These are phyloP conservation scores for Hordeum marinum DNA, from an alignment of 176 grass and related monocot genomes.

Conservation along the genomic window DNA sequence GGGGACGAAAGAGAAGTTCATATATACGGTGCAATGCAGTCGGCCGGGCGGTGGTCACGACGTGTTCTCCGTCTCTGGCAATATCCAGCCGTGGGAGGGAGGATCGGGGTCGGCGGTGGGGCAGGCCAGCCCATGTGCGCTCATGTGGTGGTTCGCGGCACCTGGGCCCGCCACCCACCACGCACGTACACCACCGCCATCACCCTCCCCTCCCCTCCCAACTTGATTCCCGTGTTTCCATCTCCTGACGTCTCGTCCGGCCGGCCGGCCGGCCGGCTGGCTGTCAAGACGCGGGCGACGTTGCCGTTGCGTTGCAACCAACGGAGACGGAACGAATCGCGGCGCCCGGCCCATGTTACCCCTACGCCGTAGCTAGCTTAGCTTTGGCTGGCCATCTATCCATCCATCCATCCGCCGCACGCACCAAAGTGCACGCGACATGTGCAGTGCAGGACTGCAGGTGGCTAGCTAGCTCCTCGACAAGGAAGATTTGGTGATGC, in stretches of 20 bases:
- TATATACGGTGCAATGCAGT: neutral
- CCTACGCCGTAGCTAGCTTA: neutral
- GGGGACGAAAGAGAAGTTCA: neutral
- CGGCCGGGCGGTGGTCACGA: neutral
- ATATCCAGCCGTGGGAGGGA: neutral
- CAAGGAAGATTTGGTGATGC: neutral
- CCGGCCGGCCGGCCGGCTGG: no score
- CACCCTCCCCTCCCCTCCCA: neutral
- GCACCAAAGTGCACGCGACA: slow-evolving; percentile 5
- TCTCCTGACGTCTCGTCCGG: slow-evolving; percentile 4
- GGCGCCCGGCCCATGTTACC: slow-evolving; percentile 11
- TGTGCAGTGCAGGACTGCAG: neutral
- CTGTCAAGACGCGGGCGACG: neutral
- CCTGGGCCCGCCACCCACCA: slow-evolving; percentile 49
- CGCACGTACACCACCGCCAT: slow-evolving; percentile 22
- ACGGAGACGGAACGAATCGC: slow-evolving; percentile 2
- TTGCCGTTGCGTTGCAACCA: neutral
- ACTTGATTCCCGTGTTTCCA: slow-evolving; percentile 7
- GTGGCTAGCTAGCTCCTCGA: no score
- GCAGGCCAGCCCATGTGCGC: slow-evolving; percentile 51
- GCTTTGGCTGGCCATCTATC: neutral
- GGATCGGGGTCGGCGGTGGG: slow-evolving; percentile 20
- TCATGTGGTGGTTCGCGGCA: slow-evolving; percentile 69
- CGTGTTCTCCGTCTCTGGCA: neutral
- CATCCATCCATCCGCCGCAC: no score